phyloP scores from a whole-genome alignment of 352 stramenopile species.

The Aphanomyces euteiches region DNA sequence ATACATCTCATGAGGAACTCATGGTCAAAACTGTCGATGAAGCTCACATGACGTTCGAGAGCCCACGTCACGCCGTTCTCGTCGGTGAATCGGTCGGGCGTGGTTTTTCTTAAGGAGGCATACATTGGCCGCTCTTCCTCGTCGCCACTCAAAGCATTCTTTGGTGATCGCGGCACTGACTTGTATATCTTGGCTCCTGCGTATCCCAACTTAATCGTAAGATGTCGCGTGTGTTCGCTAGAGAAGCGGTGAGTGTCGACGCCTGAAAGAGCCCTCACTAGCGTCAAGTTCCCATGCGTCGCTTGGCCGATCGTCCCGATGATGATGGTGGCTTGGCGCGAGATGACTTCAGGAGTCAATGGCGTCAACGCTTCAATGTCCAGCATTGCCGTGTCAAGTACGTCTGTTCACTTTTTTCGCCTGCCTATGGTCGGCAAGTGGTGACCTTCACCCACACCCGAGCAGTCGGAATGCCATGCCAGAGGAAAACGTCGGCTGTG shows the following conservation, averaged over 20 bases:
- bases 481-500: too few relatives aligned
- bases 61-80: conserved; percentile 89
- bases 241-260: conserved; percentile 98
- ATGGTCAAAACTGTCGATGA: conserved; percentile 99
- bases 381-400: conserved; percentile 94
- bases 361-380: conserved; percentile 95
- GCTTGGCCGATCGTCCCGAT: conserved; percentile 99
- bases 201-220: conserved; percentile 99
- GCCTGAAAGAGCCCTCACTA: conserved; percentile 99
- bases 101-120: conserved; percentile 82
- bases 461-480: too few relatives aligned
- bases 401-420: conserved; percentile 2
- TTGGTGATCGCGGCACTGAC: conserved; percentile 40
- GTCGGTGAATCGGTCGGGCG: conserved; percentile 82
- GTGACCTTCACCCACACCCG: too few relatives aligned
- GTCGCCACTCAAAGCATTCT: neutral
- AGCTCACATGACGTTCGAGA: conserved; percentile 96
- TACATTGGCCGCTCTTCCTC: conserved; percentile 59
- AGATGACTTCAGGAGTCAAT: conserved; percentile 97
- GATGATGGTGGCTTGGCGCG: conserved; percentile 98
- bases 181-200: conserved; percentile 99
- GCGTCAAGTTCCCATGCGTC: conserved; percentile 99
- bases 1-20: conserved; percentile 99
- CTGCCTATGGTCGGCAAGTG: too few relatives aligned
- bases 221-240: conserved; percentile 99